Base-by-base conservation (phyloP, 805 yeast genomes). In the Cyberlindnera americana region DNA sequence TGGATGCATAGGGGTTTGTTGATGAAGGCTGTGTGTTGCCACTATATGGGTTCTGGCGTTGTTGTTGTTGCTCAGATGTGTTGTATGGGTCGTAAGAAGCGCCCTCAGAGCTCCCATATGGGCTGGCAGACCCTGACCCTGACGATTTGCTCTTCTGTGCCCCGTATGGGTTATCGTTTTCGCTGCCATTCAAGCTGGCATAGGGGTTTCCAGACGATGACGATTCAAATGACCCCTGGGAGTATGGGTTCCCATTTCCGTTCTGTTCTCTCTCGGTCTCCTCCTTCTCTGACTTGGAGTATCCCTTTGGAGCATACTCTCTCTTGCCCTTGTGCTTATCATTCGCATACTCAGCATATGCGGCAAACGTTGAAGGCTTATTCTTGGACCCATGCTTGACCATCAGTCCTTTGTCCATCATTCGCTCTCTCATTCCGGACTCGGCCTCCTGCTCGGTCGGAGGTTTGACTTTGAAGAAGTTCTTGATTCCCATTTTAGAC, bases 401-500 rank as follows among this genome's bases (percentile, higher is more conserved):
- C 3, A 66, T 54, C 18, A 73, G 60, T 30, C 77, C 78, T 27
- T 67, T 55, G 26, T 65, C 66, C 44, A 62, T 61, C 48, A 75
- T 58, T 14, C 58, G 48, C 12, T 72, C 73, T 29, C 67, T 57
- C 32, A 68, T 62, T 31, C 66, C 65, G 13, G 66, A 66, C 17
- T 61, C 59, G 5, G 67, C 64, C 38, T 66, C 66, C 51, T 75
- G 79, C 36, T 56, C 45, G 37, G 69, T 64, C 12, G 75, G 76
- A 15, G 77, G 70, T 40, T 64, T 74, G 8, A 52, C 51, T 38
- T 58, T 65, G 54, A 73, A 74, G 33, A 72, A 58, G 32, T 66
- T 70, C 52, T 67, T 73, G 38, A 73, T 46, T 13, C 78, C 79
- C 80, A 73, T 74, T n/a, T n/a, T n/a, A n/a, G n/a, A n/a, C n/a